phyloP scores from a whole-genome alignment of 75 land plant species.

The Azolla pinnata region DNA sequence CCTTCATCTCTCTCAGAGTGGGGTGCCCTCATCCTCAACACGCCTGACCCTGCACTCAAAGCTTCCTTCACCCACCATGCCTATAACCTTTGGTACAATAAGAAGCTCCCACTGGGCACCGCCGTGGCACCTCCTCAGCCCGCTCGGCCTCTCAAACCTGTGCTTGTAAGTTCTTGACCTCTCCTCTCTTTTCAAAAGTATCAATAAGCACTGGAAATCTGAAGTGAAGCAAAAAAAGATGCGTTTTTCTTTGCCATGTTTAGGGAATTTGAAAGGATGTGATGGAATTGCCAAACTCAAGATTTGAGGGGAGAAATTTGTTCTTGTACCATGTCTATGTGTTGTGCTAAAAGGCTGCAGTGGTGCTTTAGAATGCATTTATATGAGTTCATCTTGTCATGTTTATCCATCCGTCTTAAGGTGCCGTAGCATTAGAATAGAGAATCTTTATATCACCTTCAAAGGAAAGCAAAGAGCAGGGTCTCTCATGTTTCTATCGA shows the following conservation, averaged over 20 bases:
- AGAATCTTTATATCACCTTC: too few species aligned
- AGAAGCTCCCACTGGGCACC: constrained; percentile 39
- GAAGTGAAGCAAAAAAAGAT: not conserved
- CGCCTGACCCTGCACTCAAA: constrained; percentile 59
- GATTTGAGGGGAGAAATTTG: too few species aligned
- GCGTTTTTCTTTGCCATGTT: not conserved
- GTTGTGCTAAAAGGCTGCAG: too few species aligned
- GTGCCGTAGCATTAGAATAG: too few species aligned
- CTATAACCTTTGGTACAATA: constrained; percentile 37
- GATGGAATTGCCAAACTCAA: too few species aligned
- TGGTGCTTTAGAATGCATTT: too few species aligned
- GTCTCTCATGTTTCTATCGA: too few species aligned
- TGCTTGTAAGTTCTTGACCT: constrained; percentile 38
- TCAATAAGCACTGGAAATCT: not conserved
- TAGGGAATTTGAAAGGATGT: not conserved
- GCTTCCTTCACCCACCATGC: constrained; percentile 66
- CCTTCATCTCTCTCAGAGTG: constrained; percentile 59
- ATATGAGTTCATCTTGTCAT: too few species aligned
- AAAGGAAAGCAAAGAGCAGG: too few species aligned
- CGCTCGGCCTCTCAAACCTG: constrained; percentile 63
- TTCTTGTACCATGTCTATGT: too few species aligned
- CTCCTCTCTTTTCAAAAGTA: constrained; percentile 3
- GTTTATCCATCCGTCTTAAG: too few species aligned
- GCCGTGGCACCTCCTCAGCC: constrained; percentile 40
- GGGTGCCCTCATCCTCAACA: constrained; percentile 61